These are phyloP conservation scores for Botryococcus braunii DNA, from an alignment of 163 green algal species.

Conservation along the genomic window DNA sequence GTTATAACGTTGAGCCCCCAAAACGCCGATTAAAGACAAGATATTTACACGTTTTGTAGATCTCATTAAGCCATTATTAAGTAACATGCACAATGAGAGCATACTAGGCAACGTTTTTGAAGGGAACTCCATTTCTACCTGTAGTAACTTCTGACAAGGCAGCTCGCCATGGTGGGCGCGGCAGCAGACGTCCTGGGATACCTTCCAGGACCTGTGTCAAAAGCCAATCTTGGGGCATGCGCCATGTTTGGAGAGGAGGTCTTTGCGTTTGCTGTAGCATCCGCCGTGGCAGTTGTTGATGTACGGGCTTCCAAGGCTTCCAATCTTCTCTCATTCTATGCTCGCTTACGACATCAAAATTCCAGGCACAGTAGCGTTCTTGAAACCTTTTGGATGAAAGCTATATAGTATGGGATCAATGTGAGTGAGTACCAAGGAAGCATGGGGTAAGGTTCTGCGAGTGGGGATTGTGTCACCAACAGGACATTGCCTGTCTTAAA, in stretches of 20 bases:
- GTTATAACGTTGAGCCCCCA: no score
- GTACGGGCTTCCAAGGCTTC: constrained; percentile 4
- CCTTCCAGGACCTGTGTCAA: constrained; percentile 18
- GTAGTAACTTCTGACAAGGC: no score
- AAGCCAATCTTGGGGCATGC: constrained; percentile 33
- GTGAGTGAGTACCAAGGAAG: not conserved
- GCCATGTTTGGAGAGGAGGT: constrained; percentile 37
- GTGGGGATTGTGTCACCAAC: not conserved
- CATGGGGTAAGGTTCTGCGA: not conserved
- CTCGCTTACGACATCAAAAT: not conserved
- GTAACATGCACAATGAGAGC: no score
- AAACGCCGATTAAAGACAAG: no score
- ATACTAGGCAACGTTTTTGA: no score
- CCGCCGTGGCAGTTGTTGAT: constrained; percentile 17
- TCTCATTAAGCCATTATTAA: no score
- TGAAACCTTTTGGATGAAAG: not conserved
- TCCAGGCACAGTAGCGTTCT: not conserved
- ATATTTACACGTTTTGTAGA: no score
- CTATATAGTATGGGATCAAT: no score
- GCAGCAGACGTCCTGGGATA: constrained; percentile 22
- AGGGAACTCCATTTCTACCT: no score
- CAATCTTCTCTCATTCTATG: no score
- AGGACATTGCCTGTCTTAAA: not conserved
- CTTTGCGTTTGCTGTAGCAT: constrained; percentile 19
- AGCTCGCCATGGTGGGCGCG: no score